Evolutionary conservation across 2,329 filamentous ascomycete genomes (phyloP), one percentile per base, ranked within the genome.

Genomic region (Grosmannia clavigera): DNA sequence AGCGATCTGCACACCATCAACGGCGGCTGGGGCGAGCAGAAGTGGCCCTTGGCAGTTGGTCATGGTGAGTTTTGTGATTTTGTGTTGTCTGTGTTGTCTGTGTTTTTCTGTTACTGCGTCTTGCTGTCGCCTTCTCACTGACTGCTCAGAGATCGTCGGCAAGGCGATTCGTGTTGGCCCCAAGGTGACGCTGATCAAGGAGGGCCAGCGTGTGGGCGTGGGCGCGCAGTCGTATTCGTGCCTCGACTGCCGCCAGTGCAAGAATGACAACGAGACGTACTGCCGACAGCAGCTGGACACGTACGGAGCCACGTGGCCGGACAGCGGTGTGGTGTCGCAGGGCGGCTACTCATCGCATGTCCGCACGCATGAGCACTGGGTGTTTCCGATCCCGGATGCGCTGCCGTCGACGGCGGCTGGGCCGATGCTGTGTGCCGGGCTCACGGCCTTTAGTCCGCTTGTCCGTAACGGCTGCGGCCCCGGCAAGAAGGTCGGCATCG

Each of bases 381-480:
- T 81, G 54, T 84, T 82, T 69, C 86, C 87, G 68, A 92, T 95
- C 64, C 90, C 90, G 43, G 88, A 91, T 38, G 82, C 78, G 58
- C 79, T 95, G 54, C 67, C 76, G 11, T 81, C 78, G 65, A 72
- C 75, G 60, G 73, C 85, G 57, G 88, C 85, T 1, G 90, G 88
- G 1, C 88, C 87, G 11, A 90, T 92, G 87, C 80, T 94, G 66
- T 95, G 90, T 72, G 90, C 88, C 50, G 90, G 90, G 64, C 78
- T 95, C 65, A 95, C 90, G 3, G 84, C 84, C 61, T 95, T 85
- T 75, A 87, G 82, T 62, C 90, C 90, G 1, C 78, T 95, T 16
- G 85, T 88, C 64, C 81, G 89, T 56, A 85, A 91, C 68, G 87
- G 87, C 27, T 80, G 81, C 62, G 87, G 87, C 0, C 87, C 87